These are phyloP conservation scores for Beauveria australis DNA, from an alignment of 2,329 filamentous ascomycete species.

Conservation along the genomic window DNA sequence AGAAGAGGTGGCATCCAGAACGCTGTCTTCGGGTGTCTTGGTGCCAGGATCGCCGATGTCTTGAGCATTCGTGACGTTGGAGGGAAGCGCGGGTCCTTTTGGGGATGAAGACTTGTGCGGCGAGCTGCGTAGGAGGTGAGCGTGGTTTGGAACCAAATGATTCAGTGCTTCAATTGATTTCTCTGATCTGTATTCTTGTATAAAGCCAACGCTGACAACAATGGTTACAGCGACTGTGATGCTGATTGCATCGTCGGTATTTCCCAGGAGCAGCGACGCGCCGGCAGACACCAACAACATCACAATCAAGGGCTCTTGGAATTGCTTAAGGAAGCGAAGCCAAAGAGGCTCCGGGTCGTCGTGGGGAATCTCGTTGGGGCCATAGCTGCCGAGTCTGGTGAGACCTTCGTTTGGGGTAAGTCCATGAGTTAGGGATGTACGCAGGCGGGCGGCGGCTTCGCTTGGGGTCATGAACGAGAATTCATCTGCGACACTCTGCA, in stretches of 20 bases:
- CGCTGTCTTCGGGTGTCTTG: conserved; percentile 52
- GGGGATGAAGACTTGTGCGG: conserved; percentile 26
- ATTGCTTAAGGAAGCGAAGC: conserved; percentile 92
- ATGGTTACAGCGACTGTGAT: conserved; percentile 96
- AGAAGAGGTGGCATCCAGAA: conserved; percentile 63
- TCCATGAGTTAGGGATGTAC: conserved; percentile 76
- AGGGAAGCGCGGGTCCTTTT: conserved; percentile 41
- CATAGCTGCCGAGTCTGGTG: conserved; percentile 69
- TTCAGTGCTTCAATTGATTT: conserved; percentile 94
- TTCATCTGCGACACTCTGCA: conserved; percentile 48
- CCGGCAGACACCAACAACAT: conserved; percentile 83
- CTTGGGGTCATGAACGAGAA: conserved; percentile 62
- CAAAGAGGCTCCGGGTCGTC: conserved; percentile 90
- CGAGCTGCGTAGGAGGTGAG: conserved; percentile 74
- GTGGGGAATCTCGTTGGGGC: conserved; percentile 89
- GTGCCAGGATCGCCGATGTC: conserved; percentile 37
- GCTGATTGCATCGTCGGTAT: conserved; percentile 89
- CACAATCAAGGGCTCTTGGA: conserved; percentile 89
- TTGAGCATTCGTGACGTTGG: conserved; percentile 31
- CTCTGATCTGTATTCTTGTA: conserved; percentile 95
- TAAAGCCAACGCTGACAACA: conserved; percentile 89
- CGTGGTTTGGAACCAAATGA: conserved; percentile 88
- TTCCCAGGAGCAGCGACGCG: conserved; percentile 84
- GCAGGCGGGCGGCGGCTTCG: conserved; percentile 68
- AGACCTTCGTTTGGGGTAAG: conserved; percentile 75